Base-by-base conservation (phyloP, 139 green algal genomes). In the Chlorella sp. region DNA sequence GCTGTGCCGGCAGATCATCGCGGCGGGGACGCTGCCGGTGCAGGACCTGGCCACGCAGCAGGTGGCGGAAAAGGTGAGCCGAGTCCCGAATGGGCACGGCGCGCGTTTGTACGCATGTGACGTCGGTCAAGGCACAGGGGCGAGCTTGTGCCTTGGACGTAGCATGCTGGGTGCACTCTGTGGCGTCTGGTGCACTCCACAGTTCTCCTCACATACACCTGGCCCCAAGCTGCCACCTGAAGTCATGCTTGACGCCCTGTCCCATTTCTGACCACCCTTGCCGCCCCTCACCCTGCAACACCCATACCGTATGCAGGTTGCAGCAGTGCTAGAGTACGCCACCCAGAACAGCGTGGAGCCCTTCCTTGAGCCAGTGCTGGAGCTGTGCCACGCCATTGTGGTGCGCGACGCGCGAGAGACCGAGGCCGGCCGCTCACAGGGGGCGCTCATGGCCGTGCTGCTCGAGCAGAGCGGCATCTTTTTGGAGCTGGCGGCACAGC, bases 331-430 rank as follows among this genome's bases (percentile, higher is more conserved):
- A 67, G 71, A 76, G 29, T 97, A 97, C 72, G 87, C 92, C 14
- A 73, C 84, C 31, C 83, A 92, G 49, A 95, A 96, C 80, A 73
- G 76, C 30, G 90, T 96, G 26, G 89, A 95, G 77, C 83, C 89
- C 0, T 96, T 96, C 71, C 32, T 96, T 64, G 90, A 96, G 76
- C 90, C 91, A 0, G 86, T 90, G 2, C 77, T 95, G 71, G 85
- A 88, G 75, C 80, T 96, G 29, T 85, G 77, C 33, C 77, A 85
- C 67, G 81, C 84, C 42, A 85, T 89, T 24, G 70, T 82, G 69
- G 49, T 73, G 62, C 60, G 73, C 1, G 80, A 82, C 34, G 62
- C 74, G 30, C 60, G 62, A 3, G 77, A 84, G 74, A 70, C 76
- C 27, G 32, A 62, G 2, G 70, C 36, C 22, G 64, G 65, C 2